Percentiles rank a stretch among this genome's conserved stretches.
Evolutionary conservation across 1,284 basidiomycete species (phyloP).

Genomic region (Ceratobasidium sp.): DNA sequence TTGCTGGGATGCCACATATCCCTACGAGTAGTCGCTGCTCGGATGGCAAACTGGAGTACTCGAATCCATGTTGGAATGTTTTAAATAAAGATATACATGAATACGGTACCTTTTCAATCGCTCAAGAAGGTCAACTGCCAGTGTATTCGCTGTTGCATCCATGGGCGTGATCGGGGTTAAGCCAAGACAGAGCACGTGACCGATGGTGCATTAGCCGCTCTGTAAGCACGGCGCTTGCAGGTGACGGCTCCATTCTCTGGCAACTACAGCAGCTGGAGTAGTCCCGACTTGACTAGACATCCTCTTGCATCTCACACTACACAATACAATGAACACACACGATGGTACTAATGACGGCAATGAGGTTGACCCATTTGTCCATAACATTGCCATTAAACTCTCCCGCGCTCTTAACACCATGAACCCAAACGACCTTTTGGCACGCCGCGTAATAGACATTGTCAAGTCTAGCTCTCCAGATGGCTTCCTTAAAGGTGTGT

Average conservation of each 20-base stretch:
- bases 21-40: conserved; percentile 75
- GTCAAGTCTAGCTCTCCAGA: conserved; percentile 73
- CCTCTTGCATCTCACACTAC: not conserved
- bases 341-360: conserved; percentile 13
- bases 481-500: conserved; percentile 69
- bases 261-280: not conserved
- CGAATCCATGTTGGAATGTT: not conserved
- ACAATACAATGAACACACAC: conserved; percentile 6
- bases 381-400: conserved; percentile 82
- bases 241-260: not conserved
- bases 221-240: not conserved
- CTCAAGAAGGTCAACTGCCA: conserved; percentile 16
- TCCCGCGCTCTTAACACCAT: conserved; percentile 80
- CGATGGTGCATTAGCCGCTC: not conserved
- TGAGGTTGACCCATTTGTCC: conserved; percentile 67
- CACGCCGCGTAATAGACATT: conserved; percentile 80
- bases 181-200: not conserved
- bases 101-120: conserved; percentile 27
- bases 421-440: conserved; percentile 85
- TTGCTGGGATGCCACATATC: conserved; percentile 81
- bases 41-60: conserved; percentile 57
- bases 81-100: no score
- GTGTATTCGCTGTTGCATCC: conserved; percentile 27
- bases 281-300: not conserved
- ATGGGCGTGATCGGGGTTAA: conserved; percentile 4